Conservation (phyloP, 1,284 basidiomycete genomes). For the Cryptococcus amylolentus region DNA sequence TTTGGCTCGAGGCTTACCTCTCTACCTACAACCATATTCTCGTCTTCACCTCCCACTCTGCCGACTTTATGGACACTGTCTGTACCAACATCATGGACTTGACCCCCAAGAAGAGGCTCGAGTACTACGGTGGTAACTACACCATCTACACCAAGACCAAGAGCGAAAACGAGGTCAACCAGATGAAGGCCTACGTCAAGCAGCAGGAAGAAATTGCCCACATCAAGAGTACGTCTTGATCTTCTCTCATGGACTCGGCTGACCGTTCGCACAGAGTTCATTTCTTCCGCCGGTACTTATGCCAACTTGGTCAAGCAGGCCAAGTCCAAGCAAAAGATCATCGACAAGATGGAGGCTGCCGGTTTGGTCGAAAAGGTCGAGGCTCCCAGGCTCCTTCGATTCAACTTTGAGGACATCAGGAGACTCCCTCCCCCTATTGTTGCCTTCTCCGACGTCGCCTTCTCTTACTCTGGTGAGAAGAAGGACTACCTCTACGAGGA, state of each 20-base stretch:
- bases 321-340: slow-evolving; percentile 99
- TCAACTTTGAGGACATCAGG: slow-evolving; percentile 94
- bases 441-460: slow-evolving; percentile 90
- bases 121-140: slow-evolving; percentile 97
- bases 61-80: slow-evolving; percentile 97
- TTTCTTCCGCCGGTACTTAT: slow-evolving; percentile 96
- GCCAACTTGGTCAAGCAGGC: slow-evolving; percentile 98
- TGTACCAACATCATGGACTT: slow-evolving; percentile 99
- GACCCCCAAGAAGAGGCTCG: slow-evolving; percentile 59
- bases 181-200: slow-evolving; percentile 97
- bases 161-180: slow-evolving; percentile 96
- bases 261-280: slow-evolving; percentile 68
- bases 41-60: slow-evolving; percentile 66
- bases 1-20: slow-evolving; percentile 97
- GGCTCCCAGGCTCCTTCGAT: slow-evolving; percentile 66
- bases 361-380: slow-evolving; percentile 91
- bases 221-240: slow-evolving; percentile 67
- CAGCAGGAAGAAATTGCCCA: slow-evolving; percentile 98
- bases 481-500: slow-evolving; percentile 83
- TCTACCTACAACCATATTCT: slow-evolving; percentile 98
- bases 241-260: not conserved
- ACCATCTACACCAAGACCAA: slow-evolving; percentile 94
- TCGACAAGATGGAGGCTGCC: slow-evolving; percentile 99
- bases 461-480: slow-evolving; percentile 87
- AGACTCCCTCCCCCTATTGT: slow-evolving; percentile 96